Evolutionary conservation across 257 asterid species (phyloP).

Genomic region (Salvia miltiorrhiza): DNA sequence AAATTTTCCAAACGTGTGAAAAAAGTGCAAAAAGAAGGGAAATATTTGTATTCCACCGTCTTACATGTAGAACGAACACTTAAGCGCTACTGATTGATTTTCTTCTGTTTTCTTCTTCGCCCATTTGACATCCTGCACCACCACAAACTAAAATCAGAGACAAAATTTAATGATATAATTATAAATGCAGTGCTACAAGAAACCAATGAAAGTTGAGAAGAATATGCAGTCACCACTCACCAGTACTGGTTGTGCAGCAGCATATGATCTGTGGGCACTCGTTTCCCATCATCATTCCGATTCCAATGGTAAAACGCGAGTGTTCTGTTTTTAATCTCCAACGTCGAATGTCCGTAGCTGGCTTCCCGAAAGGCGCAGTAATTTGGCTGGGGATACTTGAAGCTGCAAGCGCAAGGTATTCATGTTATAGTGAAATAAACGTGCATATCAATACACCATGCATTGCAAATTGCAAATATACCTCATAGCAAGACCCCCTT

Average conservation of each 20-base stretch:
- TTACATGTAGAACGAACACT: no score
- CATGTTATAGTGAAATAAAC: not conserved
- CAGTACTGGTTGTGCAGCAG: constrained; percentile 75
- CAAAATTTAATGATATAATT: not conserved
- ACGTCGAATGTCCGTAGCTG: constrained; percentile 90
- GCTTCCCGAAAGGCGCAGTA: constrained; percentile 95
- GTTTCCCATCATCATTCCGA: constrained; percentile 84
- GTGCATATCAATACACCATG: not conserved
- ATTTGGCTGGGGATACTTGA: constrained; percentile 91
- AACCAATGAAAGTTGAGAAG: not conserved
- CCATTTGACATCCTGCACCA: not conserved
- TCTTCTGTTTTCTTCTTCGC: not conserved
- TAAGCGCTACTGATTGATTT: not conserved
- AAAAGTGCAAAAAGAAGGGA: no score
- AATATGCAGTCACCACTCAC: constrained; percentile 61
- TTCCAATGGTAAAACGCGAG: constrained; percentile 95
- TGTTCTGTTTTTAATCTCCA: constrained; percentile 82
- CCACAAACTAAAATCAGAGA: no score
- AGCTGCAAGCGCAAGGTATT: constrained; percentile 54
- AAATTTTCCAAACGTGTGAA: no score
- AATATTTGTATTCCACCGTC: no score
- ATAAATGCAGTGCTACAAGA: not conserved
- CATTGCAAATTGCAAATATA: constrained; percentile 8
- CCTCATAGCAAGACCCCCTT: constrained; percentile 91
- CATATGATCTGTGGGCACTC: constrained; percentile 67